phyloP scores from a whole-genome alignment of 768 basidiomycete species.

The Rhodotorula paludigena region DNA sequence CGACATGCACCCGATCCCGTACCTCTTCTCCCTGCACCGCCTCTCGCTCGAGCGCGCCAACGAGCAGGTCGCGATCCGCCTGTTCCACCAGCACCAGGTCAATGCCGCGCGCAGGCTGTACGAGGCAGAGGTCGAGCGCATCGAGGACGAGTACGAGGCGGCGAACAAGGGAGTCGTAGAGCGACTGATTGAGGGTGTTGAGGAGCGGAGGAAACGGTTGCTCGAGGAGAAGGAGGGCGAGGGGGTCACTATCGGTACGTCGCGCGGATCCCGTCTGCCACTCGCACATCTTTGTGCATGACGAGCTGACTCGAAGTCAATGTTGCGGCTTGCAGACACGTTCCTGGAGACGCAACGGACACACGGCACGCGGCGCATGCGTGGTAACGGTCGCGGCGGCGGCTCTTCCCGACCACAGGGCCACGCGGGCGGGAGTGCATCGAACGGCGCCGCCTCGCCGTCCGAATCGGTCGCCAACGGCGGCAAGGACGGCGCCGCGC shows the following conservation, averaged over 20 bases:
- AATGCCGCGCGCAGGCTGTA: conserved; percentile 47
- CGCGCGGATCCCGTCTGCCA: neutral
- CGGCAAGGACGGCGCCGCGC: neutral
- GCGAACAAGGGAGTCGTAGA: conserved; percentile 49
- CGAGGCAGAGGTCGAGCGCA: conserved; percentile 49
- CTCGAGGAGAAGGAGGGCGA: conserved; percentile 52
- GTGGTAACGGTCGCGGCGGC: conserved; percentile 14
- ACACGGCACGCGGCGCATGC: conserved; percentile 32
- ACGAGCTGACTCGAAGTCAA: neutral
- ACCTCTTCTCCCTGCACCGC: conserved; percentile 48
- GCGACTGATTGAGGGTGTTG: conserved; percentile 48
- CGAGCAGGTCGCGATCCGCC: conserved; percentile 46
- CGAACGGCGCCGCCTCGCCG: conserved; percentile 11
- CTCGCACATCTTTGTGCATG: neutral
- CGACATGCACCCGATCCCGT: conserved; percentile 41
- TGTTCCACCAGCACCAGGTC: conserved; percentile 49
- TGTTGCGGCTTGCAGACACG: conserved; percentile 13
- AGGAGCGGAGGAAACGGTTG: conserved; percentile 49
- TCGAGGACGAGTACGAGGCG: conserved; percentile 50
- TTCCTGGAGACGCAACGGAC: conserved; percentile 21
- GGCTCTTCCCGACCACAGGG: neutral
- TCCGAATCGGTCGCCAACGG: conserved; percentile 15
- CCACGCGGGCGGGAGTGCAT: neutral
- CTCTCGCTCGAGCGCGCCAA: conserved; percentile 49
- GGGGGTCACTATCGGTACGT: conserved; percentile 49